These are phyloP conservation scores for Scortechinia acanthostroma DNA, from an alignment of 2,329 filamentous ascomycete species.

Conservation along the genomic window DNA sequence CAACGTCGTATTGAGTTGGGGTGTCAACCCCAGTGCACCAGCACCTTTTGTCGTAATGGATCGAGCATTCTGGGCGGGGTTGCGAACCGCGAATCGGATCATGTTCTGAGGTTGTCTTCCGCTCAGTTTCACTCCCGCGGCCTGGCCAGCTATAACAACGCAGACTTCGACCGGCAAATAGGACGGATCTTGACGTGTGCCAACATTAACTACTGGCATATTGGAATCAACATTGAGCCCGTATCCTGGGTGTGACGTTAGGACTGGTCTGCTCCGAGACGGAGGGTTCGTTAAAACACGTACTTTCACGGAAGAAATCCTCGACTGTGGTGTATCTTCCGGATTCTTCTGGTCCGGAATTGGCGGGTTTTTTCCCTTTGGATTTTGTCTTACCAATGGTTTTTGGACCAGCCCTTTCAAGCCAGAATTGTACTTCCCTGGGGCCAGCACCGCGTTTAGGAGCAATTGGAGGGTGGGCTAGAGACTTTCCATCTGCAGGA, in stretches of 20 bases:
- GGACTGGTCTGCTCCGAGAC: conserved; percentile 7
- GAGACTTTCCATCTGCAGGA: conserved; percentile 17
- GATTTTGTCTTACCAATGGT: conserved; percentile 17
- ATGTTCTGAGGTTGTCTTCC: conserved; percentile 57
- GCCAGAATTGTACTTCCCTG: conserved; percentile 35
- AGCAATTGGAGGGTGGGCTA: conserved; percentile 5
- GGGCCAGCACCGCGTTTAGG: conserved; percentile 27
- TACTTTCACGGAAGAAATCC: background rate
- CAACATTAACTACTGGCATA: conserved; percentile 62
- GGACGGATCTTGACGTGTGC: conserved; percentile 42
- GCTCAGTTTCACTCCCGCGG: conserved; percentile 48
- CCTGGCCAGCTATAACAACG: conserved; percentile 55
- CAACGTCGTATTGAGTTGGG: conserved; percentile 36
- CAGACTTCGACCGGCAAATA: conserved; percentile 66
- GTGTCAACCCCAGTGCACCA: conserved; percentile 47
- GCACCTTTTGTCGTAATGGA: conserved; percentile 56
- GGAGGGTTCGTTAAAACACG: background rate
- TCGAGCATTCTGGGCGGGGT: conserved; percentile 57
- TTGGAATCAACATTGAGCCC: conserved; percentile 17
- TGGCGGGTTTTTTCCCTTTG: conserved; percentile 24
- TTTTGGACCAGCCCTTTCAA: conserved; percentile 15
- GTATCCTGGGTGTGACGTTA: conserved; percentile 22
- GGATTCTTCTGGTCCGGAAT: conserved; percentile 36
- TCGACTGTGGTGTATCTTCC: background rate
- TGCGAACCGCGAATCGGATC: conserved; percentile 66